phyloP scores from a whole-genome alignment of 1,284 basidiomycete genomes.

The Pholiota adiposa region DNA sequence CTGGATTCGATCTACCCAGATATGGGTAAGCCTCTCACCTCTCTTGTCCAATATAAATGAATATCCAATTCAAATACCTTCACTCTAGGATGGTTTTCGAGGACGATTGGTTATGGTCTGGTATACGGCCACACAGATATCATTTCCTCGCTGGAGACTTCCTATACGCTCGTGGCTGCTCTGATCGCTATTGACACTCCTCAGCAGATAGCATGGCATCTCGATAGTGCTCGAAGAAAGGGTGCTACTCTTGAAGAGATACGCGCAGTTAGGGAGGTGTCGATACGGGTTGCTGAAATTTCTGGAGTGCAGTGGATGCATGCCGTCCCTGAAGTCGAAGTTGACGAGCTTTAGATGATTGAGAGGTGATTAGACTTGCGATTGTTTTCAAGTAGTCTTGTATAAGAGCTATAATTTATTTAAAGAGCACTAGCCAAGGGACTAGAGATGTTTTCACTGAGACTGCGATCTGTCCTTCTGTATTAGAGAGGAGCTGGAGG shows the following conservation, averaged over 20 bases:
- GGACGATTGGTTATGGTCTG: constrained; percentile 54
- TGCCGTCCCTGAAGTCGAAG: constrained; percentile 39
- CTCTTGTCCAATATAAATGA: neutral
- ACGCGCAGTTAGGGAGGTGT: constrained; percentile 43
- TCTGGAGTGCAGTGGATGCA: constrained; percentile 49
- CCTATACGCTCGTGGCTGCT: constrained; percentile 52
- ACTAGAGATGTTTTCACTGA: too few relatives aligned
- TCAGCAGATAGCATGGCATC: constrained; percentile 59
- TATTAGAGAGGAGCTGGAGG: too few relatives aligned
- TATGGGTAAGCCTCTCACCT: constrained; percentile 44
- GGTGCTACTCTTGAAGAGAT: constrained; percentile 45
- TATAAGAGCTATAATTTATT: too few relatives aligned
- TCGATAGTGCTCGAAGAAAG: constrained; percentile 47
- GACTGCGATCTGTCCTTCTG: too few relatives aligned
- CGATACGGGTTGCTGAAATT: constrained; percentile 41
- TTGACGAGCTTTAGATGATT: neutral
- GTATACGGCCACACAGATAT: constrained; percentile 46
- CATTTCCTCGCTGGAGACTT: constrained; percentile 25
- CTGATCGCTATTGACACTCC: constrained; percentile 56
- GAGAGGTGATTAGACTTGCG: too few relatives aligned
- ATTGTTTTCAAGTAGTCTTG: too few relatives aligned
- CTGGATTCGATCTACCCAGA: constrained; percentile 58
- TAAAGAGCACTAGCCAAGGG: too few relatives aligned
- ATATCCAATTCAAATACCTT: neutral
- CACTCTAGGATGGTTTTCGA: constrained; percentile 53